Evolutionary conservation across 2,329 filamentous ascomycete species (phyloP).

Genomic region (Cyphellophora europaea): DNA sequence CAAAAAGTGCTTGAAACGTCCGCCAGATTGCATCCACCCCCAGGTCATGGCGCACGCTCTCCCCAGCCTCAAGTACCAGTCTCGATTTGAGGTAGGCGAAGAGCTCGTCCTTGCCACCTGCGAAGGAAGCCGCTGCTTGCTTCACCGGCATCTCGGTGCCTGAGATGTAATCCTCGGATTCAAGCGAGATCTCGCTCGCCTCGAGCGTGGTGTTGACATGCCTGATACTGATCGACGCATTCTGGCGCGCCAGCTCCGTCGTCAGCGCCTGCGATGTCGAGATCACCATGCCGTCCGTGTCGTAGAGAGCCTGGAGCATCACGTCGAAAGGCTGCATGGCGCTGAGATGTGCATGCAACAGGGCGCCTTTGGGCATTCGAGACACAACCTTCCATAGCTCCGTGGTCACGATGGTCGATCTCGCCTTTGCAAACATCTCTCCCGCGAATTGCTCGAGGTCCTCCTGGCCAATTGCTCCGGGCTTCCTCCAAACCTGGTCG

Average conservation of each 20-base stretch:
- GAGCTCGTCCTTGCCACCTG: not conserved
- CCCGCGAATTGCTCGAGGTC: constrained; percentile 1
- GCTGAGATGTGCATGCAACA: constrained; percentile 1
- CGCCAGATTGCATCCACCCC: constrained; percentile 2
- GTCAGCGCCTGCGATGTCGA: not conserved
- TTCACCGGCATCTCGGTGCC: not conserved
- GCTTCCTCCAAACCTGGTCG: not conserved
- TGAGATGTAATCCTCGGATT: not conserved
- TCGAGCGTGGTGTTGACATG: constrained; percentile 1
- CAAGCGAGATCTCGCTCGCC: not conserved
- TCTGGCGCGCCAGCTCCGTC: not conserved
- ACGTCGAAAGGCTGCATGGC: constrained; percentile 1
- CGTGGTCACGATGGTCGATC: not conserved
- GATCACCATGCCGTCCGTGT: constrained; percentile 1
- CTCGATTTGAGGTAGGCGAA: constrained; percentile 1
- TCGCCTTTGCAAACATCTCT: constrained; percentile 1
- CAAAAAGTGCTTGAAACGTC: constrained; percentile 1
- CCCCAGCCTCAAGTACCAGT: not conserved
- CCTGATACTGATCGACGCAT: not conserved
- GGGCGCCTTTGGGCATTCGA: constrained; percentile 1
- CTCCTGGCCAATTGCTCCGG: not conserved
- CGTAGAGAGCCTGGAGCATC: not conserved
- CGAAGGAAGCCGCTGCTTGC: not conserved
- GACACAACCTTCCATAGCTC: constrained; percentile 2
- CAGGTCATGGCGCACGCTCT: constrained; percentile 1